A percentile compares a stretch with the other conserved stretches of the same genome.
phyloP scores from a whole-genome alignment of 1,284 basidiomycete species.

The Inonotus obliquus region DNA sequence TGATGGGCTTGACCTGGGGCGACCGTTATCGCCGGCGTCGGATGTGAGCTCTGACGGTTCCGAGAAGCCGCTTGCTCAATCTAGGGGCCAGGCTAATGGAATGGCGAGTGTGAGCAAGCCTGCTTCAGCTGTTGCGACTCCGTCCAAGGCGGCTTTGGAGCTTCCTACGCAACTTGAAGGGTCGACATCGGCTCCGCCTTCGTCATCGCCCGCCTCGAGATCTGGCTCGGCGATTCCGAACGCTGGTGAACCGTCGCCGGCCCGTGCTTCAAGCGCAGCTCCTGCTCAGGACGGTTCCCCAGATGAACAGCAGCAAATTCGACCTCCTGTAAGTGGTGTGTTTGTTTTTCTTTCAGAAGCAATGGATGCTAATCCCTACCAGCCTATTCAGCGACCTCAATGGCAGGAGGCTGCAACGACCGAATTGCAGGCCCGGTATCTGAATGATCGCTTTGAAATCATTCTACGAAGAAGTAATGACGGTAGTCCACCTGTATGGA shows the following conservation, averaged over 20 bases:
- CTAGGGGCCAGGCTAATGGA: constrained; percentile 45
- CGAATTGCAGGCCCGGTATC: constrained; percentile 68
- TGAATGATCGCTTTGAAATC: constrained; percentile 79
- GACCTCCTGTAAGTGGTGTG: constrained; percentile 2
- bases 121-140: constrained; percentile 23
- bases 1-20: constrained; percentile 30
- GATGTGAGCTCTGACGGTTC: constrained; percentile 57
- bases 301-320: neutral
- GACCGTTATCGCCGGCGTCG: constrained; percentile 54
- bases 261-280: constrained; percentile 2
- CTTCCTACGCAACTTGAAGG: constrained; percentile 14
- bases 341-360: neutral
- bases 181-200: neutral
- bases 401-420: constrained; percentile 69
- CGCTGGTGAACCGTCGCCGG: constrained; percentile 6
- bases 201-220: neutral
- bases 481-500: constrained; percentile 69
- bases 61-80: constrained; percentile 62
- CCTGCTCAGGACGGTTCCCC: constrained; percentile 1
- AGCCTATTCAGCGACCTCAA: constrained; percentile 45
- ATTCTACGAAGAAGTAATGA: constrained; percentile 57
- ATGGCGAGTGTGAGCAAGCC: constrained; percentile 32
- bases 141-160: constrained; percentile 18
- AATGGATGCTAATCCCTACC: constrained; percentile 8
- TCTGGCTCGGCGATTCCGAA: neutral